These are phyloP conservation scores for Logfia minima DNA, from an alignment of 129 eudicot species.

Conservation along the genomic window DNA sequence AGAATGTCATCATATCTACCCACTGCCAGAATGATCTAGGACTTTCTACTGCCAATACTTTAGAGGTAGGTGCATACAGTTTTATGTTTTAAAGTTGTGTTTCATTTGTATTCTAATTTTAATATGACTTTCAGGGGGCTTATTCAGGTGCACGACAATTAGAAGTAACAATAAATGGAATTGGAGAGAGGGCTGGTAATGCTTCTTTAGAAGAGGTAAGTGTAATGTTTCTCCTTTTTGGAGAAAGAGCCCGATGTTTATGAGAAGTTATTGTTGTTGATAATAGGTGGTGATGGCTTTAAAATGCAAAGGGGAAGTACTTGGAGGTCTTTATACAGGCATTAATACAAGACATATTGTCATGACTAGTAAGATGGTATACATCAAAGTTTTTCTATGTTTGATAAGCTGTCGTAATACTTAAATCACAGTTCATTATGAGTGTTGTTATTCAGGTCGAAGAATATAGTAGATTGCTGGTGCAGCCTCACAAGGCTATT, in stretches of 20 bases:
- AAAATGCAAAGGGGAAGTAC: constrained; percentile 28
- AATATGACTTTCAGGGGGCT: constrained; percentile 22
- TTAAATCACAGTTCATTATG: constrained; percentile 21
- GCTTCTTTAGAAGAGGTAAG: constrained; percentile 39
- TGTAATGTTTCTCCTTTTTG: not conserved
- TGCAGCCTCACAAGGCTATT: constrained; percentile 93
- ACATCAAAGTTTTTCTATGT: not conserved
- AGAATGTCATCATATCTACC: constrained; percentile 33
- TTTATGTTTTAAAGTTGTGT: not conserved
- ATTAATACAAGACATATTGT: constrained; percentile 25
- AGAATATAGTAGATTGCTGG: constrained; percentile 64
- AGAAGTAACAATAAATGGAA: constrained; percentile 34
- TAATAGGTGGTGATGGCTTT: constrained; percentile 30
- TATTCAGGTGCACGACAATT: constrained; percentile 35
- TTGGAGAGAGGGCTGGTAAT: constrained; percentile 44
- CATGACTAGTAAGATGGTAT: constrained; percentile 33
- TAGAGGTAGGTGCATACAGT: constrained; percentile 26
- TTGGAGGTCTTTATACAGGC: constrained; percentile 33
- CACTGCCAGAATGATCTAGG: constrained; percentile 43
- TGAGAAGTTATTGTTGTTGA: not conserved
- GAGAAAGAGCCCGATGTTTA: not conserved
- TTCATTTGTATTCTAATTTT: constrained; percentile 3
- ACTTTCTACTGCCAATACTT: constrained; percentile 40
- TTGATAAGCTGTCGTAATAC: not conserved
- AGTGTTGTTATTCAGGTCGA: constrained; percentile 57